Conservation (phyloP, 2,329 filamentous ascomycete species). For the Aureobasidium sp. region DNA sequence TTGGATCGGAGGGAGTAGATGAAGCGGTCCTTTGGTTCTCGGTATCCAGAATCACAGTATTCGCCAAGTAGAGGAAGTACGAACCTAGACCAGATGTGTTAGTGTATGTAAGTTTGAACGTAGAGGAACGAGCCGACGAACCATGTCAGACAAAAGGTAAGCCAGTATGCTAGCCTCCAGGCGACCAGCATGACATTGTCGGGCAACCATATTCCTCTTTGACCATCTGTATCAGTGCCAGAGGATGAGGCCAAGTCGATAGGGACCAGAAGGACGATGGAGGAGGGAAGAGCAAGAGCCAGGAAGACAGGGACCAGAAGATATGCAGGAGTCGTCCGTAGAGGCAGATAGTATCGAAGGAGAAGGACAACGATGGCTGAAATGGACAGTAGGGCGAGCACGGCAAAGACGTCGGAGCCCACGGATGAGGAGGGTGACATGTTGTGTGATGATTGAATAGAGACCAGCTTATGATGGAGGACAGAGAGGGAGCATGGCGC, state of each 20-base stretch:
- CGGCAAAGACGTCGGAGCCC: conserved; percentile 70
- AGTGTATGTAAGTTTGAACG: too few species aligned
- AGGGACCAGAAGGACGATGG: conserved; percentile 83
- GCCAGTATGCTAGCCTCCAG: conserved; percentile 95
- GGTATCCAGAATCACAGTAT: conserved; percentile 89
- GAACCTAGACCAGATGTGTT: conserved; percentile 47
- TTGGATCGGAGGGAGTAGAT: conserved; percentile 81
- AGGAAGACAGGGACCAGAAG: conserved; percentile 90
- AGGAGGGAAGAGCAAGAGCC: conserved; percentile 84
- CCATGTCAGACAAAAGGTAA: conserved; percentile 94
- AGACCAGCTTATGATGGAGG: background rate
- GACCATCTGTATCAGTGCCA: conserved; percentile 57
- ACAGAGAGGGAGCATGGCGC: background rate
- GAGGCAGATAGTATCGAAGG: conserved; percentile 78
- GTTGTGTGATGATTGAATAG: background rate
- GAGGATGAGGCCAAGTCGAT: conserved; percentile 90
- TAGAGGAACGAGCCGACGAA: conserved; percentile 30
- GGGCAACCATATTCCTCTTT: conserved; percentile 78
- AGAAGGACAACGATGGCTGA: conserved; percentile 72
- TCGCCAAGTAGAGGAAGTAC: conserved; percentile 90
- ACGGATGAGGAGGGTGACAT: conserved; percentile 51
- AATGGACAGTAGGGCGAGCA: conserved; percentile 63
- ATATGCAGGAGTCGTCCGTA: conserved; percentile 84
- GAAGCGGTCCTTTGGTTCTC: conserved; percentile 71
- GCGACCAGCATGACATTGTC: conserved; percentile 69